These are phyloP conservation scores for Purpureocillium takamizusanense DNA, from an alignment of 2,329 filamentous ascomycete species.

Conservation along the genomic window DNA sequence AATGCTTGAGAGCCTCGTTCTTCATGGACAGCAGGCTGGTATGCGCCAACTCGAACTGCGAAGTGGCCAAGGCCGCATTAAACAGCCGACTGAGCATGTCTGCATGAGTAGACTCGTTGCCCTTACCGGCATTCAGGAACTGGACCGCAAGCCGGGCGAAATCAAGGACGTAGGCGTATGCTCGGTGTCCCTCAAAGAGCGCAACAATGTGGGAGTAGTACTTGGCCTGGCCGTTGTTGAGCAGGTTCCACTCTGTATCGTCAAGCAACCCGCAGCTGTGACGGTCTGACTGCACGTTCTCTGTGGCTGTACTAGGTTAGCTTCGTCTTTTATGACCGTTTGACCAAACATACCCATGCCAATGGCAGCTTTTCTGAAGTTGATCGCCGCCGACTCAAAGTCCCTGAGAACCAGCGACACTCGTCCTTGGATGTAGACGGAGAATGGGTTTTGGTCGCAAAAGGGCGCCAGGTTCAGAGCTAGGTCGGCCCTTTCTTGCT, in stretches of 20 bases:
- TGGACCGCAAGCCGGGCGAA: conserved; percentile 72
- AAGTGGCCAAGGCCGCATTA: conserved; percentile 68
- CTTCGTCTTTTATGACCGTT: conserved; percentile 1
- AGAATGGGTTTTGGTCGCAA: conserved; percentile 49
- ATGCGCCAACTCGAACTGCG: conserved; percentile 76
- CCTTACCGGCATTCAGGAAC: conserved; percentile 31
- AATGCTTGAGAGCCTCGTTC: conserved; percentile 61
- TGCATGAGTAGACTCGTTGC: conserved; percentile 37
- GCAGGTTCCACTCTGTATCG: conserved; percentile 60
- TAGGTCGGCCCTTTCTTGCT: conserved; percentile 49
- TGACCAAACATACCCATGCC: conserved; percentile 60
- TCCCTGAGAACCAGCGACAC: conserved; percentile 67
- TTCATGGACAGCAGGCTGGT: conserved; percentile 65
- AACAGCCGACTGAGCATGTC: conserved; percentile 81
- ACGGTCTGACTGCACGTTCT: conserved; percentile 36
- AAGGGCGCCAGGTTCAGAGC: conserved; percentile 49
- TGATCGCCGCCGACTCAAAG: conserved; percentile 60
- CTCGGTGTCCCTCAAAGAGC: conserved; percentile 70
- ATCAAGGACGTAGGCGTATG: conserved; percentile 73
- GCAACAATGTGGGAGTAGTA: conserved; percentile 83
- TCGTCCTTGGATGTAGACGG: conserved; percentile 77
- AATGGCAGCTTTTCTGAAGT: conserved; percentile 77
- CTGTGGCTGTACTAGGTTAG: conserved; percentile 26
- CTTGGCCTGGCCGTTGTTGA: conserved; percentile 65
- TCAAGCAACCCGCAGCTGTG: conserved; percentile 62